Conservation (phyloP, 129 eudicot genomes). For the Centella asiatica region DNA sequence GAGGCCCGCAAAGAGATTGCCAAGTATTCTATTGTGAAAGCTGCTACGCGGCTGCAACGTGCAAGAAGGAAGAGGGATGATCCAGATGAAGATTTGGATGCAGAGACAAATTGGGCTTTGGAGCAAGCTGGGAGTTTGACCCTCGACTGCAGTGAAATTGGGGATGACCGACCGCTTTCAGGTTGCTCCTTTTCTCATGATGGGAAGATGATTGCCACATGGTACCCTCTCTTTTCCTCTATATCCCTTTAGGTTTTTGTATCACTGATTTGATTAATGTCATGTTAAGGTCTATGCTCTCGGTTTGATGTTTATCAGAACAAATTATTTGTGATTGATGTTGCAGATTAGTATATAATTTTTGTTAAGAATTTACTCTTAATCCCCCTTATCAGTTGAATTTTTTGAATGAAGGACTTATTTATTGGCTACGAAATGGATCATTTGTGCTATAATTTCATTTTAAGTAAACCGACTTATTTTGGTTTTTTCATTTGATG, state of each 20-base stretch:
- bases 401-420: no score
- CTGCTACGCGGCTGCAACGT: conserved; percentile 55
- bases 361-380: no score
- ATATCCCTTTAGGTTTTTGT: neutral
- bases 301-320: neutral
- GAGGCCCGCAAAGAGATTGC: conserved; percentile 66
- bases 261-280: neutral
- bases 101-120: conserved; percentile 73
- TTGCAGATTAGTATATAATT: neutral
- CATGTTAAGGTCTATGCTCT: neutral
- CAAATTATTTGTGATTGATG: neutral
- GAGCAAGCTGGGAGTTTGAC: conserved; percentile 52
- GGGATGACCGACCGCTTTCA: conserved; percentile 85
- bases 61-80: conserved; percentile 82
- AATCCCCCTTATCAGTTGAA: no score
- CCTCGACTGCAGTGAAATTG: conserved; percentile 70
- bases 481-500: no score
- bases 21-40: conserved; percentile 53
- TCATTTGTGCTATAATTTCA: no score
- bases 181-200: conserved; percentile 80
- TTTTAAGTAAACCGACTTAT: no score
- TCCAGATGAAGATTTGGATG: conserved; percentile 96
- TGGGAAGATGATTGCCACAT: conserved; percentile 82
- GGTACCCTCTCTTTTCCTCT: conserved; percentile 35
- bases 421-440: no score